Conservation (phyloP, 164 flowering plant species). For the Dillenia turbinata region DNA sequence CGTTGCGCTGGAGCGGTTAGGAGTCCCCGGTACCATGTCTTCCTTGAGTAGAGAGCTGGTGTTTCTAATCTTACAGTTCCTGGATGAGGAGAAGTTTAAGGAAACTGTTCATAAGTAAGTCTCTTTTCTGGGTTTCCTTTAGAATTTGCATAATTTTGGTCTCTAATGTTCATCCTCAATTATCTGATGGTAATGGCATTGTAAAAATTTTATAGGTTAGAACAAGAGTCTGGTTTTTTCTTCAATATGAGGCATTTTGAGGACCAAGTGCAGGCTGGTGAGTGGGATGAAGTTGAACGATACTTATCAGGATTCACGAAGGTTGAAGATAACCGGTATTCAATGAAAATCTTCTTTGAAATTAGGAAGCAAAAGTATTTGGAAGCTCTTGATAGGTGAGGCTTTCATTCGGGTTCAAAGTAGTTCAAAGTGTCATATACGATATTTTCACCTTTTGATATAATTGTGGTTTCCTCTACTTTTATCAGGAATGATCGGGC, state of each 20-base stretch:
- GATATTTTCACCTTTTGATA: no score
- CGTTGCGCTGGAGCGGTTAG: slow-evolving; percentile 70
- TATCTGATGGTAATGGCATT: neutral
- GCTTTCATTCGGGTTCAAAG: neutral
- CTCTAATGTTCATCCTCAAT: no score
- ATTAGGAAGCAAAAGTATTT: slow-evolving; percentile 66
- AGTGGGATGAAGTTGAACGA: slow-evolving; percentile 73
- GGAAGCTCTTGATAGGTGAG: slow-evolving; percentile 61
- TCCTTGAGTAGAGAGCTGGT: slow-evolving; percentile 68
- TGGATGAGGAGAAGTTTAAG: slow-evolving; percentile 73
- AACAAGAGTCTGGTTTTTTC: slow-evolving; percentile 67
- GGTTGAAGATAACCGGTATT: slow-evolving; percentile 59
- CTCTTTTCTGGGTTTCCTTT: neutral
- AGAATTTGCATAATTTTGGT: no score
- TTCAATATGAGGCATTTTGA: slow-evolving; percentile 71
- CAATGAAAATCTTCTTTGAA: slow-evolving; percentile 64
- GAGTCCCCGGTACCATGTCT: slow-evolving; percentile 58
- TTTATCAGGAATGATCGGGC: slow-evolving; percentile 47
- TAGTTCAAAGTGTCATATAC: no score
- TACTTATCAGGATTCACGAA: slow-evolving; percentile 62
- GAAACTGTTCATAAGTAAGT: slow-evolving; percentile 65
- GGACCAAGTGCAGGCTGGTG: slow-evolving; percentile 60
- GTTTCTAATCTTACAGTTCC: slow-evolving; percentile 62
- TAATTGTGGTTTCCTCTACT: neutral
- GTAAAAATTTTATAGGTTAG: slow-evolving; percentile 32